Conservation (phyloP, 1,284 basidiomycete species). For the Kalmanozyma brasiliensis region DNA sequence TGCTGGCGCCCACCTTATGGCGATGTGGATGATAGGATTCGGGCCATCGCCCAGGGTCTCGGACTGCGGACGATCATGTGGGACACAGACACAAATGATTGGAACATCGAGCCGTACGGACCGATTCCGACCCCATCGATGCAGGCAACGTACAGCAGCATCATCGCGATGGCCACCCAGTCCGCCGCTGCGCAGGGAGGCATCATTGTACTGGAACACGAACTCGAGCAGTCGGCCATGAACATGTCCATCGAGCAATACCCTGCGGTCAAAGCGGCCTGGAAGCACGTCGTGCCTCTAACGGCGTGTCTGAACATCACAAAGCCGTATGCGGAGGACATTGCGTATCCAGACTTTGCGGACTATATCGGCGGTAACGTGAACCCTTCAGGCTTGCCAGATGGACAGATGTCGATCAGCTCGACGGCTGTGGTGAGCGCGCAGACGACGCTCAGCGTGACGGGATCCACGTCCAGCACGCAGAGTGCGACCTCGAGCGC, state of each 20-base stretch:
- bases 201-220: conserved; percentile 60
- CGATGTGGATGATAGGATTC: conserved; percentile 72
- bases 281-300: conserved; percentile 60
- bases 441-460: conserved; percentile 9
- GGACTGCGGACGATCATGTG: conserved; percentile 71
- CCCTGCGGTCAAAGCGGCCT: conserved; percentile 42
- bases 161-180: conserved; percentile 66
- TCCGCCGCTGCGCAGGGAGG: conserved; percentile 69
- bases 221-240: conserved; percentile 57
- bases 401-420: conserved; percentile 21
- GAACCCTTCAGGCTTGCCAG: conserved; percentile 43
- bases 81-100: conserved; percentile 70
- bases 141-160: conserved; percentile 69
- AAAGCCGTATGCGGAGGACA: conserved; percentile 69
- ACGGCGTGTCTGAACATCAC: conserved; percentile 59
- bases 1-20: conserved; percentile 71
- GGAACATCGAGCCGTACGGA: conserved; percentile 64
- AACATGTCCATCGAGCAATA: conserved; percentile 46
- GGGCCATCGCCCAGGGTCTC: conserved; percentile 70
- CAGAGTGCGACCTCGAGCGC: conserved; percentile 4
- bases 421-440: conserved; percentile 9
- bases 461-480: conserved; percentile 6
- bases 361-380: conserved; percentile 45
- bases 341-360: conserved; percentile 61
- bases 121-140: conserved; percentile 64